These are phyloP conservation scores for Mycosphaerella arachidis DNA, from an alignment of 2,329 filamentous ascomycete genomes.

Conservation along the genomic window DNA sequence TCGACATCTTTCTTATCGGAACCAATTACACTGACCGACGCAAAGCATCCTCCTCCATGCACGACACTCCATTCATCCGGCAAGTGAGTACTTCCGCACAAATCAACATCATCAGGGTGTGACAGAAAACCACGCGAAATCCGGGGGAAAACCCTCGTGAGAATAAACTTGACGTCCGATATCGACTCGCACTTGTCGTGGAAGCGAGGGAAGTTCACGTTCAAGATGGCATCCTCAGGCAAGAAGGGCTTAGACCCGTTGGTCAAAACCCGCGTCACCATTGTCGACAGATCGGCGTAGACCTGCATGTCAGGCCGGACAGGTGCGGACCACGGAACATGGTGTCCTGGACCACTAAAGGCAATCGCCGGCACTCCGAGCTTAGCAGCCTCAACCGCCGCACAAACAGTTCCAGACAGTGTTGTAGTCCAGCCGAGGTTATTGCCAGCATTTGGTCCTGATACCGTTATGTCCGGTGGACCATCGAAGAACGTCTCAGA, in stretches of 20 bases:
- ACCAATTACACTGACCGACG: conserved; percentile 60
- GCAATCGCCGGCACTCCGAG: conserved; percentile 61
- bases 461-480: conserved; percentile 58
- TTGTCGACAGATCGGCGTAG: conserved; percentile 61
- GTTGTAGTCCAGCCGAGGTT: conserved; percentile 55
- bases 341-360: conserved; percentile 55
- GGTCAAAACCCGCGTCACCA: conserved; percentile 54
- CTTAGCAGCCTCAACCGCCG: conserved; percentile 55
- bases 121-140: conserved; percentile 25
- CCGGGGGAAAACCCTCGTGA: conserved; percentile 55
- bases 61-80: conserved; percentile 57
- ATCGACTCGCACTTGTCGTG: conserved; percentile 47
- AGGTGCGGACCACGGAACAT: conserved; percentile 51
- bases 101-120: conserved; percentile 49
- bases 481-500: conserved; percentile 52
- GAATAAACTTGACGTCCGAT: conserved; percentile 58
- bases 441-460: conserved; percentile 59
- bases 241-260: conserved; percentile 59
- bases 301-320: conserved; percentile 51
- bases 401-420: conserved; percentile 65
- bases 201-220: conserved; percentile 63
- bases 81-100: conserved; percentile 52
- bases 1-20: conserved; percentile 57
- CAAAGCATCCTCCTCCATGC: conserved; percentile 52
- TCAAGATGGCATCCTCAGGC: conserved; percentile 55